Percentiles rank a stretch among this genome's conserved stretches.
Evolutionary conservation across 108 stramenopile genomes (phyloP).

Genomic region (Skeletonema potamos): DNA sequence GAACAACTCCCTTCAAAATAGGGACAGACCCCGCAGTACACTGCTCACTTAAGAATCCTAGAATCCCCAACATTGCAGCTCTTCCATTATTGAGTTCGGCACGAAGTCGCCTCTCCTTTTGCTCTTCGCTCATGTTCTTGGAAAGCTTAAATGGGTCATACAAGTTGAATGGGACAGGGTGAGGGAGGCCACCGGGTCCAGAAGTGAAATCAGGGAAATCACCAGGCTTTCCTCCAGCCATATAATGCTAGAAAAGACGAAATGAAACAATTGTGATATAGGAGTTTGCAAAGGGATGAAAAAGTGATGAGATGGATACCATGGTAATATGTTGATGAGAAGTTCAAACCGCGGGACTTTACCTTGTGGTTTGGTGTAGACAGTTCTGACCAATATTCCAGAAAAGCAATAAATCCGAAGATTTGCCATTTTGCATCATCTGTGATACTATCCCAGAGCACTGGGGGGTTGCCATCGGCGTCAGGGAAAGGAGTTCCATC

Average conservation of each 20-base stretch:
- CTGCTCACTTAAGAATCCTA: conserved; percentile 72
- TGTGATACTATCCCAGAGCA: conserved; percentile 65
- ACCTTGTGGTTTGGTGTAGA: conserved; percentile 34
- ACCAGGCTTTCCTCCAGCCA: conserved; percentile 63
- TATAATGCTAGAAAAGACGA: conserved; percentile 46
- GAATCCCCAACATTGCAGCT: conserved; percentile 78
- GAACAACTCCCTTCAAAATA: conserved; percentile 44
- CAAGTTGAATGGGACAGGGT: conserved; percentile 74
- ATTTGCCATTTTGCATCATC: conserved; percentile 73
- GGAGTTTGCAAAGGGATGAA: no score
- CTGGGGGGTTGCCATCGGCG: conserved; percentile 53
- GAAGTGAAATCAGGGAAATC: conserved; percentile 50
- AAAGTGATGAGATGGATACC: no score
- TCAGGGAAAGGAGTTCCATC: conserved; percentile 60
- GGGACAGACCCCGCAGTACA: conserved; percentile 59
- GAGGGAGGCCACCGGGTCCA: conserved; percentile 53
- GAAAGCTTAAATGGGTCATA: conserved; percentile 75
- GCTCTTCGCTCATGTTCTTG: conserved; percentile 63
- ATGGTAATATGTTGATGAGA: no score
- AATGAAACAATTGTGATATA: no score
- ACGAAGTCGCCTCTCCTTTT: conserved; percentile 58
- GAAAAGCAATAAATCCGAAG: conserved; percentile 42
- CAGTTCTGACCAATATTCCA: conserved; percentile 49
- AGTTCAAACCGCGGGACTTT: no score
- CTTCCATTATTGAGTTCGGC: conserved; percentile 81